Evolutionary conservation across 306 rosid genomes (phyloP), one percentile per base, ranked within the genome.

Genomic region (Dalbergia oliveri): DNA sequence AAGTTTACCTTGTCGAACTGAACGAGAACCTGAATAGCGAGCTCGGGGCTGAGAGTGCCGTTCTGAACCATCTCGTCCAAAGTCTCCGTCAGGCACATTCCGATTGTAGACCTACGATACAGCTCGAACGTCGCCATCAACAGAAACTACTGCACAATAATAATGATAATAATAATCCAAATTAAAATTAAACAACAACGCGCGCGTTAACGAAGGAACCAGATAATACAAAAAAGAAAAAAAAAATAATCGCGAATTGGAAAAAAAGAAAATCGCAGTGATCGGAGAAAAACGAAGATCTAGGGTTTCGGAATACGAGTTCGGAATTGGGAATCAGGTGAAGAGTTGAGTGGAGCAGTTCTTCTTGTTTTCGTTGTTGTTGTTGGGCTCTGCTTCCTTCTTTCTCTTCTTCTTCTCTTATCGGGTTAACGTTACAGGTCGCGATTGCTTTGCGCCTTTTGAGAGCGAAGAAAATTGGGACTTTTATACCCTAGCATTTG

Each of bases 51-150:
- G 73, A 92, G 94, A 62, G 94, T 88, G 43, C 94, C 93, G 41
- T 37, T 90, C 80, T 66, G 88, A 78, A 92, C 97, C 97, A 92
- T 92, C 87, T 87, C 94, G 49, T 88, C 94, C 89, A 92, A 85
- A 81, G 94, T 88, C 81, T 92, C 93, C 13, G 93, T 88, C 45
- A 90, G 77, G 73, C 94, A 92, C 90, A 92, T 90, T 76, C 94
- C 94, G 83, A 92, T 88, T 76, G 94, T 90, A 66, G 97, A 92
- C 79, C 90, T 88, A 60, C 97, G 75, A 87, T 92, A 92, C 39
- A 92, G 89, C 83, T 92, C 97, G 39, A 90, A 90, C 34, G 94
- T 92, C 72, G 97, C 90, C 94, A 92, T 92, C 70, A 26, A 14
- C 6, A 21, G 6, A 19, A 13, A 18, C 21, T 34, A 57, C 18